Percentiles rank a stretch among this genome's conserved stretches.
phyloP scores from a whole-genome alignment of 129 eudicot genomes.

The Flaveria brownii region DNA sequence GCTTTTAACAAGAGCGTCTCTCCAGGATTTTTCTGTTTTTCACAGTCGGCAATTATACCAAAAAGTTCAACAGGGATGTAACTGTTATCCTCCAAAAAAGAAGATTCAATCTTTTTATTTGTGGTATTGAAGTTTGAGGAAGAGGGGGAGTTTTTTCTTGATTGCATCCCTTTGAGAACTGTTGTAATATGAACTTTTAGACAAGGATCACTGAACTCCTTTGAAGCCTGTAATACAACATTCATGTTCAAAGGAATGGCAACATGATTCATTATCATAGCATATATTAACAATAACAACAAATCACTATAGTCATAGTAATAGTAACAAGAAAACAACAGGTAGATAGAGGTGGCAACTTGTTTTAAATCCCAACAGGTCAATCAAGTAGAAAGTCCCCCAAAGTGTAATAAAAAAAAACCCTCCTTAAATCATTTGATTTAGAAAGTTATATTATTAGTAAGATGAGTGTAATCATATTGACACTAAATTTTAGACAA shows the following conservation, averaged over 20 bases:
- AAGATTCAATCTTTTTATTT: constrained; percentile 44
- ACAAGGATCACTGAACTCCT: constrained; percentile 83
- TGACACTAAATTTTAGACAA: neutral
- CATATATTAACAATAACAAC: constrained; percentile 18
- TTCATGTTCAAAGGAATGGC: constrained; percentile 5
- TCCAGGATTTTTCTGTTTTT: constrained; percentile 76
- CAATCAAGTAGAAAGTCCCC: neutral
- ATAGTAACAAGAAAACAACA: constrained; percentile 13
- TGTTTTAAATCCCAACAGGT: neutral
- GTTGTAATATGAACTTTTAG: constrained; percentile 74
- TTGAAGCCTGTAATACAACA: constrained; percentile 64
- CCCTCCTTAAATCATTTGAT: neutral
- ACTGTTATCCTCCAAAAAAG: constrained; percentile 47
- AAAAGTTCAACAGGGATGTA: constrained; percentile 74
- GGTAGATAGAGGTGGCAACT: constrained; percentile 13
- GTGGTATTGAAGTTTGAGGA: constrained; percentile 49
- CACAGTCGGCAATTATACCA: constrained; percentile 87
- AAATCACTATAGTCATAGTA: constrained; percentile 17
- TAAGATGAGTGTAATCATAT: neutral
- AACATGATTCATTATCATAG: constrained; percentile 19
- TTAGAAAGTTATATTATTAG: neutral
- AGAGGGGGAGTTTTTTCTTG: constrained; percentile 44
- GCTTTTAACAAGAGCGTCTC: constrained; percentile 87
- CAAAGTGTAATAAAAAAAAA: neutral
- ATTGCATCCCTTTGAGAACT: constrained; percentile 81